phyloP scores from a whole-genome alignment of 1,139 yeast genomes.

The Debaryomyces subglobosus region DNA sequence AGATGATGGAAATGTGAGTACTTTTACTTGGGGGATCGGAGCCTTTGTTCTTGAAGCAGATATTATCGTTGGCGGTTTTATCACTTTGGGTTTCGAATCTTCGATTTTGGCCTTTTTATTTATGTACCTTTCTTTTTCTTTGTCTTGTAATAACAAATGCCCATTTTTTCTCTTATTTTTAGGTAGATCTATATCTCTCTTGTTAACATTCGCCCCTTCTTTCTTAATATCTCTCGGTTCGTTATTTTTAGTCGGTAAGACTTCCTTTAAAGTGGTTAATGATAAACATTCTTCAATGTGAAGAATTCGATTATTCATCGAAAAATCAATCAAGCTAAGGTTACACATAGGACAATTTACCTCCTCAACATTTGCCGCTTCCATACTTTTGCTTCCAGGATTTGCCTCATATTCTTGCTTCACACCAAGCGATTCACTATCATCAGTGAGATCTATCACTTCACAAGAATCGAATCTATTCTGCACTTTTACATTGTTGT shows the following conservation, averaged over 20 bases:
- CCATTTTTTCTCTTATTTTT: constrained; percentile 10
- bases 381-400: neutral
- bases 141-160: constrained; percentile 3
- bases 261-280: constrained; percentile 14
- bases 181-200: neutral
- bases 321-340: constrained; percentile 33
- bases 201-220: neutral
- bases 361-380: neutral
- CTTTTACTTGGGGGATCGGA: constrained; percentile 59
- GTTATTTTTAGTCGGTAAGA: constrained; percentile 13
- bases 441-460: constrained; percentile 13
- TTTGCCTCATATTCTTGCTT: constrained; percentile 12
- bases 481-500: constrained; percentile 3
- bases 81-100: constrained; percentile 13
- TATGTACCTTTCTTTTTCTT: constrained; percentile 10
- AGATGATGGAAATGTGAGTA: constrained; percentile 43
- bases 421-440: constrained; percentile 12
- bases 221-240: constrained; percentile 12
- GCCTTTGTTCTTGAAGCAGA: constrained; percentile 31
- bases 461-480: constrained; percentile 5
- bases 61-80: constrained; percentile 27
- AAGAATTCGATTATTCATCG: constrained; percentile 47
- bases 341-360: constrained; percentile 55
- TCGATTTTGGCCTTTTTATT: constrained; percentile 23
- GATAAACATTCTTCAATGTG: constrained; percentile 62